Evolutionary conservation across 2,329 filamentous ascomycete genomes (phyloP), one percentile per base, ranked within the genome.

Genomic region (Aphanocladium album): DNA sequence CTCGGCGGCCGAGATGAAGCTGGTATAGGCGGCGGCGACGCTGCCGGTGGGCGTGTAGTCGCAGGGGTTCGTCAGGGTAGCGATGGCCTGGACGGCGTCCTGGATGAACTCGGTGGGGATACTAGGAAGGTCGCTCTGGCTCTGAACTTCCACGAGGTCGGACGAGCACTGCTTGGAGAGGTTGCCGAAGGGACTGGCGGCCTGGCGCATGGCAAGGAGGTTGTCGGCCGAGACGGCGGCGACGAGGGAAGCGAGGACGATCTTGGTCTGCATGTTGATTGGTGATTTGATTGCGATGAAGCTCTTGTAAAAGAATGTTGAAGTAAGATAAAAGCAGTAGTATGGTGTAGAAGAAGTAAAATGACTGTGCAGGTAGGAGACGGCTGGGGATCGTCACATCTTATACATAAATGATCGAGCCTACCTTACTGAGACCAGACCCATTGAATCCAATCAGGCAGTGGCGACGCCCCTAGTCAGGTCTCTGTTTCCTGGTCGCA

Each of bases 11-110:
- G 65, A 66, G 64, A 64, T 69, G 70, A 74, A 76, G 62, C 64
- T 67, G 25, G 65, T 62, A 67, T 71, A 74, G 46, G 71, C 64
- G 33, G 61, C 64, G 65, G 63, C 68, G 39, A 76, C 68, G 65
- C 66, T 68, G 23, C 63, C 43, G n/a, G 74, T 71, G 7, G 68
- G 60, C 59, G 60, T 68, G 67, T 71, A 69, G 63, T 60, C 21
- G 72, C 74, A 76, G 3, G 67, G 64, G 68, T 74, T 68, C 56
- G 69, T 68, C 57, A 66, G 64, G 6, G 68, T 57, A 9, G 63
- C 60, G 11, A 51, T 50, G 46, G 25, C 46, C 2, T 2, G 3
- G 12, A 53, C 6, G 30, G 66, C 37, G 64, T 70, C 69, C 39
- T 66, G 63, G 60, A 67, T 35, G 64, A 76, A 65, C 35, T 62